Evolutionary conservation across 805 yeast species (phyloP), one percentile per base, ranked within the genome.

Genomic region (Maudiozyma barnettii): DNA sequence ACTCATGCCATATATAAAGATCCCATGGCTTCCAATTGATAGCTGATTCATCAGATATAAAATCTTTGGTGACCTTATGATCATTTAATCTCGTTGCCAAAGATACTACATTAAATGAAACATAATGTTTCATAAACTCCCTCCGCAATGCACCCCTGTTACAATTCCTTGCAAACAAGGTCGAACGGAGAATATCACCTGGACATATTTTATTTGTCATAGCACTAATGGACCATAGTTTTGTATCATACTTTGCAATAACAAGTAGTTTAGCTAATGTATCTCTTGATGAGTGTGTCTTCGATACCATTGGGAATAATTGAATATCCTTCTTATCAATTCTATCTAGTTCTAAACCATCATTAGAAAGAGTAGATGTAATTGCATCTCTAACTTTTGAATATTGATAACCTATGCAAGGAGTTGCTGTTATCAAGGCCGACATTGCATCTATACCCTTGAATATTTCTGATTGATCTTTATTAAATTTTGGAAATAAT

Each of bases 141-240:
- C 53, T 54, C 22, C 49, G 49, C 9, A 59, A 35, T 23, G 54
- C 57, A 13, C 22, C 4, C 5, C 42, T 36, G 3, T 52, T 44
- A 12, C 47, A 33, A 14, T 49, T 49, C 20, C 43, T 47, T 4
- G 62, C 50, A 12, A 56, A 19, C 8, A 61, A 29, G 6, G 56
- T 46, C 14, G 54, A 49, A 12, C 63, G 49, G 3, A 61, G 21
- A 36, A 58, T 52, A 45, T 61, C 65, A 19, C 57, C 56, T 9
- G 64, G 59, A 39, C 57, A 56, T 21, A 45, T 46, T 31, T 41
- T 49, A 41, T 52, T 48, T 18, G 43, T 36, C 21, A 38, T 39
- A 14, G 26, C 16, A 10, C 39, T 43, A 4, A 29, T 44, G 19
- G 56, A 45, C 61, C 61, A 57, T 14, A 57, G 42, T 10, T 36